These are phyloP conservation scores for Pythium biforme DNA, from an alignment of 352 stramenopile genomes.

Conservation along the genomic window DNA sequence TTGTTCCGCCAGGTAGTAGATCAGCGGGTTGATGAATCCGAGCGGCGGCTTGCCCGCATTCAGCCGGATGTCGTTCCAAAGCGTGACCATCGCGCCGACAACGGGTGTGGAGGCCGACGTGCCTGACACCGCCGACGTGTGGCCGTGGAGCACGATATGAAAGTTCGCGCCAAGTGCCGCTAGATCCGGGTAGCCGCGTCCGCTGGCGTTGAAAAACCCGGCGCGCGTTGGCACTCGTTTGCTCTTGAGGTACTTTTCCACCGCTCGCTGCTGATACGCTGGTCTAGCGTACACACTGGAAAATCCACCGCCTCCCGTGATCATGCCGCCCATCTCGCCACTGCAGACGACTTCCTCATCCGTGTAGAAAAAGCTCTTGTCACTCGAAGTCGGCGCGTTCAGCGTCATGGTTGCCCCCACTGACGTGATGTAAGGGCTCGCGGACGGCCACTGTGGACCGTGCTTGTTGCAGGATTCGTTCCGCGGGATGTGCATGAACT, in stretches of 20 bases:
- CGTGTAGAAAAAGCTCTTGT: slow-evolving; percentile 59
- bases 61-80: slow-evolving; percentile 85
- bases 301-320: slow-evolving; percentile 89
- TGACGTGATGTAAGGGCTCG: slow-evolving; percentile 88
- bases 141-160: slow-evolving; percentile 57
- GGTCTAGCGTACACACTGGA: slow-evolving; percentile 77
- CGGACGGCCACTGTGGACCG: slow-evolving; percentile 73
- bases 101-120: slow-evolving; percentile 88
- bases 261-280: slow-evolving; percentile 67
- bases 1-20: slow-evolving; percentile 75
- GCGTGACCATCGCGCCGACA: slow-evolving; percentile 80
- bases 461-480: slow-evolving; percentile 61
- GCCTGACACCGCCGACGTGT: slow-evolving; percentile 53
- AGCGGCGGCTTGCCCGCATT: slow-evolving; percentile 78
- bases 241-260: slow-evolving; percentile 63
- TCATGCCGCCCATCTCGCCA: slow-evolving; percentile 59
- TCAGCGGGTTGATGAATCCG: slow-evolving; percentile 84
- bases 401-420: slow-evolving; percentile 89
- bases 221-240: slow-evolving; percentile 40
- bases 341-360: slow-evolving; percentile 82
- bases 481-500: slow-evolving; percentile 54
- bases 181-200: slow-evolving; percentile 90
- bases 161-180: slow-evolving; percentile 72
- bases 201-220: slow-evolving; percentile 80
- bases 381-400: slow-evolving; percentile 15